phyloP scores from a whole-genome alignment of 805 yeast genomes.

The Citeromyces matritensis region DNA sequence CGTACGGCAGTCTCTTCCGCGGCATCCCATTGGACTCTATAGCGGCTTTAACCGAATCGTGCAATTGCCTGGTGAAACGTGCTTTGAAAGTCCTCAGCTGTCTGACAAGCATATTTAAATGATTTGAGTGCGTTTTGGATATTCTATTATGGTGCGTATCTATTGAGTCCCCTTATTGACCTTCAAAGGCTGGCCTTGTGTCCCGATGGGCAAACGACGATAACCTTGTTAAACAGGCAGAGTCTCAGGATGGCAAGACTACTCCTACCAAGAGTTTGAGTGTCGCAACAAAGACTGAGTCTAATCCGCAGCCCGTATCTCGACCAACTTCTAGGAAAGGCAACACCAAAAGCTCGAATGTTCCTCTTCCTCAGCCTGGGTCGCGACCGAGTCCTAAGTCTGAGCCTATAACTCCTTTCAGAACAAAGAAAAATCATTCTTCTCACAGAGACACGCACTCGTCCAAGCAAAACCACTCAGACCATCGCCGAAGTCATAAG shows the following conservation, averaged over 20 bases:
- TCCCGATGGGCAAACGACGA: slow-evolving; percentile 18
- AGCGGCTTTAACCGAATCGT: too few species aligned
- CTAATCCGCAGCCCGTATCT: not conserved
- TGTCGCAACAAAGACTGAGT: slow-evolving; percentile 2
- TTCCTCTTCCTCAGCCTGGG: too few species aligned
- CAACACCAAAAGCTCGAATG: too few species aligned
- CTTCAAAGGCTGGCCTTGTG: slow-evolving; percentile 7
- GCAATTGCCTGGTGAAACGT: too few species aligned
- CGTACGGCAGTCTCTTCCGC: too few species aligned
- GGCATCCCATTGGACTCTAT: too few species aligned
- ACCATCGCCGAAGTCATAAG: slow-evolving; percentile 1
- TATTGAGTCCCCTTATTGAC: too few species aligned
- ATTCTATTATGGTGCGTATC: too few species aligned
- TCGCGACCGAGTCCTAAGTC: too few species aligned
- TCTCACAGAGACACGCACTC: not conserved
- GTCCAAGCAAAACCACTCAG: not conserved
- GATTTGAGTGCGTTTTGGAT: too few species aligned
- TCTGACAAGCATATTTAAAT: slow-evolving; percentile 33
- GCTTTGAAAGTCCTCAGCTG: slow-evolving; percentile 12
- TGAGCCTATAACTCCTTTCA: not conserved
- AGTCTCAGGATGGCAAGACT: slow-evolving; percentile 7
- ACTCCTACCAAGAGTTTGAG: slow-evolving; percentile 1
- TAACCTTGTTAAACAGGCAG: slow-evolving; percentile 9
- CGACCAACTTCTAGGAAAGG: not conserved
- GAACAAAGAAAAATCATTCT: not conserved